Evolutionary conservation across 2,329 filamentous ascomycete genomes (phyloP).

Genomic region (Trichoderma endophyticum): DNA sequence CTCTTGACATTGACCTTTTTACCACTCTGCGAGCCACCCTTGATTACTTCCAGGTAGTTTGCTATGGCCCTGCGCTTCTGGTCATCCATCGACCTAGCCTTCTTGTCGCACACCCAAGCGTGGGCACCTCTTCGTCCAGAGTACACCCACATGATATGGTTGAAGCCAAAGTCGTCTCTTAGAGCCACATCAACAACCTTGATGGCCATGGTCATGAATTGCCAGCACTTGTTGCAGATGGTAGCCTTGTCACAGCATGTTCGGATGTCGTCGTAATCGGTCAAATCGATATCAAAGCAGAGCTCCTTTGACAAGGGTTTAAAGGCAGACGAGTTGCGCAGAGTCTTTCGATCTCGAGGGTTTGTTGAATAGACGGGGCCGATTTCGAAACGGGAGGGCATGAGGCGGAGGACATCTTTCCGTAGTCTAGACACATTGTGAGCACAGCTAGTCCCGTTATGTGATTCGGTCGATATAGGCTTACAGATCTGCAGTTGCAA

Average conservation of each 20-base stretch:
- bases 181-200: slow-evolving; percentile 86
- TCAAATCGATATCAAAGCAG: slow-evolving; percentile 99
- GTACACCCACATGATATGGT: slow-evolving; percentile 98
- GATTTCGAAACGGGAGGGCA: slow-evolving; percentile 95
- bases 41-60: slow-evolving; percentile 86
- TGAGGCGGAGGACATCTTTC: slow-evolving; percentile 83
- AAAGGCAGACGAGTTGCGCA: slow-evolving; percentile 78
- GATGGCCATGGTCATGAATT: slow-evolving; percentile 96
- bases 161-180: slow-evolving; percentile 92
- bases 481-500: slow-evolving; percentile 52
- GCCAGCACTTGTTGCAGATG: slow-evolving; percentile 93
- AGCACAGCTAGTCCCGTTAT: neutral
- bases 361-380: slow-evolving; percentile 95
- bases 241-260: slow-evolving; percentile 93
- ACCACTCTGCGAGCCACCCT: slow-evolving; percentile 77
- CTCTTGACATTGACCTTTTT: slow-evolving; percentile 83
- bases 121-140: slow-evolving; percentile 94
- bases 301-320: slow-evolving; percentile 87
- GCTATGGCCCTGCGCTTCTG: slow-evolving; percentile 80
- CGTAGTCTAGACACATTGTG: slow-evolving; percentile 57
- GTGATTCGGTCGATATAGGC: slow-evolving; percentile 1
- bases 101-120: slow-evolving; percentile 95
- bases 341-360: slow-evolving; percentile 84
- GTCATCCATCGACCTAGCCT: slow-evolving; percentile 80
- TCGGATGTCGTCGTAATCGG: slow-evolving; percentile 94